These are phyloP conservation scores for Sextonia rubra DNA, from an alignment of 164 flowering plant species.

Conservation along the genomic window DNA sequence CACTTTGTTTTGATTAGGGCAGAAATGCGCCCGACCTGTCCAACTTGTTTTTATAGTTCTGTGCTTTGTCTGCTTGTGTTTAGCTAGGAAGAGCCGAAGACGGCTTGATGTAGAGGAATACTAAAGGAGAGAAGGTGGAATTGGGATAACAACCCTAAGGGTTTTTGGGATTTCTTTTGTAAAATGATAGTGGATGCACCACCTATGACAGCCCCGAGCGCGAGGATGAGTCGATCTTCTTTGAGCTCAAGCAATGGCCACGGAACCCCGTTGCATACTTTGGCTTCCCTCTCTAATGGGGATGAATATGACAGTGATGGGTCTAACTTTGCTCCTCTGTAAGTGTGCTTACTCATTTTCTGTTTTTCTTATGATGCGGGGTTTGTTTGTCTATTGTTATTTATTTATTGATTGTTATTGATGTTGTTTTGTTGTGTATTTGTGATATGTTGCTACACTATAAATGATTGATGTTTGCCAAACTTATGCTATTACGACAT, in stretches of 20 bases:
- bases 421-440: not conserved
- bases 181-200: constrained; percentile 54
- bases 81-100: not conserved
- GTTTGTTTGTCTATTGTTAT: too few species aligned
- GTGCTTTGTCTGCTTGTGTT: not conserved
- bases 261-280: constrained; percentile 47
- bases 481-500: too few species aligned
- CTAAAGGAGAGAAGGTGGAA: not conserved
- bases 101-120: not conserved
- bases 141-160: not conserved
- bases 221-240: constrained; percentile 48
- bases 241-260: constrained; percentile 58
- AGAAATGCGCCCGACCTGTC: too few species aligned
- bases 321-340: constrained; percentile 81
- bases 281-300: constrained; percentile 44
- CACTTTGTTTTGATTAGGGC: too few species aligned
- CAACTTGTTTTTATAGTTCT: too few species aligned
- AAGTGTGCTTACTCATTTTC: constrained; percentile 24
- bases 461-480: not conserved
- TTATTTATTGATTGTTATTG: not conserved
- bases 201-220: constrained; percentile 40
- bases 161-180: not conserved
- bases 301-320: constrained; percentile 92
- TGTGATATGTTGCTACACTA: not conserved
- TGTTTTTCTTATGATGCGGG: too few species aligned